Conservation (phyloP, 208 protist species). For the Crithidia brevicula region DNA sequence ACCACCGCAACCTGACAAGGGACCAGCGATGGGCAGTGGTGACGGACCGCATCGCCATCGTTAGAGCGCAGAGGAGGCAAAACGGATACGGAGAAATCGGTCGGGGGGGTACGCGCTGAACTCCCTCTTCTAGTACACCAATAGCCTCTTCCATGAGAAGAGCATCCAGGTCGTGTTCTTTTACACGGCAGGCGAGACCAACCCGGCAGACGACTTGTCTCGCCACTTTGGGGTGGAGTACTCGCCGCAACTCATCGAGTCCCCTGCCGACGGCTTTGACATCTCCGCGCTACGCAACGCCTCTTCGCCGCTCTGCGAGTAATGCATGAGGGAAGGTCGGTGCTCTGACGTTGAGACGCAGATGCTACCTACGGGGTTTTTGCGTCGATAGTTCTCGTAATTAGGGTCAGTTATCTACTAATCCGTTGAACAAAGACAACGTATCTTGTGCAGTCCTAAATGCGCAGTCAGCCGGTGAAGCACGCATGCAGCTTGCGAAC, state of each 20-base stretch:
- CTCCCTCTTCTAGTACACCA: slow-evolving; percentile 13
- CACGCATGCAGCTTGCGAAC: too few species aligned
- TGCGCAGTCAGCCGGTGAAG: too few species aligned
- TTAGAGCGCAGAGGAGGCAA: slow-evolving; percentile 3
- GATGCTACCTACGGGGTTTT: background rate
- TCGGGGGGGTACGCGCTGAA: slow-evolving; percentile 14
- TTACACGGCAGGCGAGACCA: slow-evolving; percentile 15
- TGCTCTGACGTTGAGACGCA: background rate
- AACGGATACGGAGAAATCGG: slow-evolving; percentile 17
- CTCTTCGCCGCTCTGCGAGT: too few species aligned
- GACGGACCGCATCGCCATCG: slow-evolving; percentile 13
- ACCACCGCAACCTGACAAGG: background rate
- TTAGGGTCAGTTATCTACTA: background rate
- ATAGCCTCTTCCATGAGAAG: slow-evolving; percentile 3
- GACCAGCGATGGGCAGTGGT: slow-evolving; percentile 2
- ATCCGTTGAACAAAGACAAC: background rate
- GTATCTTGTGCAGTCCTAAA: too few species aligned
- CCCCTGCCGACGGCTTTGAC: too few species aligned
- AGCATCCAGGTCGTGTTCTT: slow-evolving; percentile 14
- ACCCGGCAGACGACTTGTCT: slow-evolving; percentile 17
- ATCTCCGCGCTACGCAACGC: too few species aligned
- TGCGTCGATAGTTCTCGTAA: background rate
- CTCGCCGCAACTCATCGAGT: too few species aligned
- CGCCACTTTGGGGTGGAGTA: slow-evolving; percentile 20
- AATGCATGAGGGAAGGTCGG: background rate